Evolutionary conservation across 108 stramenopile genomes (phyloP).

Genomic region (Fistulifera pelliculosa): DNA sequence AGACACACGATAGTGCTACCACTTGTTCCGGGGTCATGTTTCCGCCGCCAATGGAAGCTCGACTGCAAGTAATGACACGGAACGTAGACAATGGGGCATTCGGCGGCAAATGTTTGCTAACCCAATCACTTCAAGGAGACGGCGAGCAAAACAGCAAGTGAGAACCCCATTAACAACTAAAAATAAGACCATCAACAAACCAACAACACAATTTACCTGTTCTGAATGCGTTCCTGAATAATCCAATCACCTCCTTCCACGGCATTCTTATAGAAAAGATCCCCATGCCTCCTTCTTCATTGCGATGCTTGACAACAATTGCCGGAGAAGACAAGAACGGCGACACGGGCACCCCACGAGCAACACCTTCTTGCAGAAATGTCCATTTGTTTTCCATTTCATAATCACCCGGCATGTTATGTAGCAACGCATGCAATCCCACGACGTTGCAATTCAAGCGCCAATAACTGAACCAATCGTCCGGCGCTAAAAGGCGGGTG

Average conservation of each 20-base stretch:
- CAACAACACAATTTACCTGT: slow-evolving; percentile 15
- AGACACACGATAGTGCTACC: slow-evolving; percentile 87
- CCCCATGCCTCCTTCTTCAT: slow-evolving; percentile 97
- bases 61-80: slow-evolving; percentile 91
- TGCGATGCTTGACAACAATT: slow-evolving; percentile 93
- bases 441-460: slow-evolving; percentile 91
- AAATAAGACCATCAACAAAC: no score
- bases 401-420: slow-evolving; percentile 64
- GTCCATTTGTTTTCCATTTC: slow-evolving; percentile 98
- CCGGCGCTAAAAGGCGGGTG: slow-evolving; percentile 79
- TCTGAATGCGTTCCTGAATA: slow-evolving; percentile 84
- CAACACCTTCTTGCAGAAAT: slow-evolving; percentile 76
- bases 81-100: slow-evolving; percentile 97
- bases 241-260: slow-evolving; percentile 95
- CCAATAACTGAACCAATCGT: slow-evolving; percentile 98
- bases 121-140: slow-evolving; percentile 57
- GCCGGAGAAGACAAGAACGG: slow-evolving; percentile 78
- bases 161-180: no score
- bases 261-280: slow-evolving; percentile 93
- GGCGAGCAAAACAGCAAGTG: no score
- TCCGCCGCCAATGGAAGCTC: slow-evolving; percentile 42
- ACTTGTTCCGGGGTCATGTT: slow-evolving; percentile 33
- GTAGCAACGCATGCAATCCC: slow-evolving; percentile 84
- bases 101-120: slow-evolving; percentile 63
- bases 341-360: slow-evolving; percentile 81